Percentiles rank a stretch among this genome's conserved stretches.
Evolutionary conservation across 192 early-diverging fungal genomes (phyloP).

Genomic region (Podila clonocystis): DNA sequence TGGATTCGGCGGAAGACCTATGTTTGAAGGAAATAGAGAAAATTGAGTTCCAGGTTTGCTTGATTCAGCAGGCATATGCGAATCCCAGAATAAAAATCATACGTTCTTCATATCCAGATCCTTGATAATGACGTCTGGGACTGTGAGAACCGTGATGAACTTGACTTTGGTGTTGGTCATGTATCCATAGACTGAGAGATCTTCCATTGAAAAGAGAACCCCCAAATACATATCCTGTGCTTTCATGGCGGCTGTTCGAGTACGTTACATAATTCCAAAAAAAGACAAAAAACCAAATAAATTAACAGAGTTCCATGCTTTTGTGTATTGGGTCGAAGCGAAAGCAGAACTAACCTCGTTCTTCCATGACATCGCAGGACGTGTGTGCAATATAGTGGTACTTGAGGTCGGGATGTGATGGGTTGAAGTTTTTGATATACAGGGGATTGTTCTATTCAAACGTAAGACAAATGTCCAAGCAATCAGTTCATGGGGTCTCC

Average conservation of each 20-base stretch:
- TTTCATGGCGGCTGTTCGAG: conserved; percentile 61
- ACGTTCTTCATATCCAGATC: conserved; percentile 86
- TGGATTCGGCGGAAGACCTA: conserved; percentile 87
- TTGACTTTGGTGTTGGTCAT: conserved; percentile 89
- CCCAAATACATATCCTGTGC: conserved; percentile 87
- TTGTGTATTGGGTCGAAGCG: neutral
- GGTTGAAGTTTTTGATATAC: conserved; percentile 82
- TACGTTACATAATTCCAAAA: neutral
- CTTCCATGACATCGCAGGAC: conserved; percentile 90
- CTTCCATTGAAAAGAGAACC: conserved; percentile 88
- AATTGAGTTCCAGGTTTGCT: neutral
- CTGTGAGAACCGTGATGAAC: conserved; percentile 72
- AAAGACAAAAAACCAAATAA: no score
- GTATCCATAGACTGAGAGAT: conserved; percentile 91
- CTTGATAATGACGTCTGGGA: conserved; percentile 79
- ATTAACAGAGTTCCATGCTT: no score
- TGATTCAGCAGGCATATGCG: neutral
- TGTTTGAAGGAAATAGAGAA: neutral
- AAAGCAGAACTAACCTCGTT: conserved; percentile 64
- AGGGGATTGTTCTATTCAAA: conserved; percentile 82
- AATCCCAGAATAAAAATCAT: conserved; percentile 22
- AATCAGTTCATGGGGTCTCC: neutral
- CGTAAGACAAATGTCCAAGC: neutral
- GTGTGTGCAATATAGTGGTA: conserved; percentile 95
- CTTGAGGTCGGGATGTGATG: conserved; percentile 80